A percentile compares a stretch with the other conserved stretches of the same genome.
These are phyloP conservation scores for Leptosphaerulina australis DNA, from an alignment of 2,329 filamentous ascomycete species.

Conservation along the genomic window DNA sequence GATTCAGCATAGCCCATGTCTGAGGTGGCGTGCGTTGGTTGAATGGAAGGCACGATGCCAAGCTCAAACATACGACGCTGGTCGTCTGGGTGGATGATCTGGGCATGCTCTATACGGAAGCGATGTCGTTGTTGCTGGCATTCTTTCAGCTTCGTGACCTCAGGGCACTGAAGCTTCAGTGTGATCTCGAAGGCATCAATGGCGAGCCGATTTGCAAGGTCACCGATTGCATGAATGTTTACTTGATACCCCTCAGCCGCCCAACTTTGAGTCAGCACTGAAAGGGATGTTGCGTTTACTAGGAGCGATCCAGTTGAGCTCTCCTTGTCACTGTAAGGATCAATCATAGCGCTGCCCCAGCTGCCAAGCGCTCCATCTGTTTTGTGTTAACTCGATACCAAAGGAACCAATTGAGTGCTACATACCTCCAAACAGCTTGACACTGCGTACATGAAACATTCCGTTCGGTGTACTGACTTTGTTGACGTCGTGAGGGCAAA, in stretches of 20 bases:
- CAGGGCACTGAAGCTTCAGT: constrained; percentile 60
- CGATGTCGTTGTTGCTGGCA: constrained; percentile 65
- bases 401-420: not conserved
- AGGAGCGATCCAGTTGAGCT: constrained; percentile 68
- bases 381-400: constrained; percentile 19
- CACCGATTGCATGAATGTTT: constrained; percentile 75
- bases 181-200: constrained; percentile 67
- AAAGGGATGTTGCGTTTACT: constrained; percentile 66
- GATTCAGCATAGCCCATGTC: constrained; percentile 71
- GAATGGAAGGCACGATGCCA: constrained; percentile 70
- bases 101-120: constrained; percentile 73
- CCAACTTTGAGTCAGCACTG: constrained; percentile 63
- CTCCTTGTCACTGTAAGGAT: constrained; percentile 69
- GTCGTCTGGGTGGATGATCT: constrained; percentile 71
- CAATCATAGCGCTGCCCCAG: constrained; percentile 74
- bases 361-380: constrained; percentile 71
- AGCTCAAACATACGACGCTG: constrained; percentile 64
- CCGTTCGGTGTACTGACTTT: constrained; percentile 55
- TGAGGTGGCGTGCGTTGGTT: constrained; percentile 74
- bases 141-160: constrained; percentile 34
- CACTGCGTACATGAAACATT: constrained; percentile 64
- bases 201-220: constrained; percentile 69
- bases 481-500: constrained; percentile 61
- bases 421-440: constrained; percentile 72
- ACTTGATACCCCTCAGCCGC: constrained; percentile 68